These are phyloP conservation scores for Albophoma yamanashiensis DNA, from an alignment of 2,329 filamentous ascomycete species.

Conservation along the genomic window DNA sequence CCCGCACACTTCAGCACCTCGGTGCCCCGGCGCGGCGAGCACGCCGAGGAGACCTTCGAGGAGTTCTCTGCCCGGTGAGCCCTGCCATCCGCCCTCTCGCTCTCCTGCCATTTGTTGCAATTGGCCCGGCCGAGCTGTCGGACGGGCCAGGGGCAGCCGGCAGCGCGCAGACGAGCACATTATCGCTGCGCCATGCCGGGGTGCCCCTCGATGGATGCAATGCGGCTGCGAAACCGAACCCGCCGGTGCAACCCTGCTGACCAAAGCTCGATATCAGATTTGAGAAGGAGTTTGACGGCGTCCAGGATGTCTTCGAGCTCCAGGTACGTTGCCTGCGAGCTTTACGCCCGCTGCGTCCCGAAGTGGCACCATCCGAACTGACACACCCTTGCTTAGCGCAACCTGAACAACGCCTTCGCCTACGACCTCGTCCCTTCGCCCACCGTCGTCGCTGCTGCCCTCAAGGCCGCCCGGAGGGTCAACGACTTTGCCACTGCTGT, in stretches of 20 bases:
- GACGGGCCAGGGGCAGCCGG: neutral
- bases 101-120: neutral
- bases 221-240: neutral
- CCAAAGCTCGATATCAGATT: conserved; percentile 54
- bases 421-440: conserved; percentile 98
- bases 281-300: conserved; percentile 96
- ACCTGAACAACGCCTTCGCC: conserved; percentile 98
- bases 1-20: conserved; percentile 52
- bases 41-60: conserved; percentile 96
- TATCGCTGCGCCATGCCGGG: neutral
- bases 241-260: neutral
- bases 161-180: neutral
- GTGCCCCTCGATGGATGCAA: neutral
- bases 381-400: conserved; percentile 44
- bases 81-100: neutral
- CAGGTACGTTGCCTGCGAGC: conserved; percentile 56
- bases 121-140: conserved; percentile 2
- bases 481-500: conserved; percentile 98
- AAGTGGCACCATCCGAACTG: conserved; percentile 2
- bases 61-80: conserved; percentile 94
- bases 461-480: conserved; percentile 88
- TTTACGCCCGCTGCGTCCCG: neutral
- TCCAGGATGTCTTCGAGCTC: conserved; percentile 99
- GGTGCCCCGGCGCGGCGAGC: conserved; percentile 43
- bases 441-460: conserved; percentile 79